Conservation (phyloP, 2,329 filamentous ascomycete genomes). For the Ustulina deusta region DNA sequence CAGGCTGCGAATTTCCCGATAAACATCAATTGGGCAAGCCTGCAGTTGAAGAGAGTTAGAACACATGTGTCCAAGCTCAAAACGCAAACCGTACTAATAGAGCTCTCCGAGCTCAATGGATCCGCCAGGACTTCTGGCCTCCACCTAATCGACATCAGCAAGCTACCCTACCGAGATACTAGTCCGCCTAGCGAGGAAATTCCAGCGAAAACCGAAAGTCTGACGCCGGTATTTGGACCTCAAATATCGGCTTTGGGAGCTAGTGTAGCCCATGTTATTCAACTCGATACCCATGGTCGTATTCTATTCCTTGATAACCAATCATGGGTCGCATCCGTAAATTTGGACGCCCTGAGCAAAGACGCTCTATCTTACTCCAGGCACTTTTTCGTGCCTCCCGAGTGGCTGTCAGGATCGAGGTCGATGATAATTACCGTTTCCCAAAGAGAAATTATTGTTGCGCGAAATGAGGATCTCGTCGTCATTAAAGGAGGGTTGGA, state of each 20-base stretch:
- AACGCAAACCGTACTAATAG: constrained; percentile 8
- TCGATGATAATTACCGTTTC: background rate
- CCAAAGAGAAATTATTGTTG: constrained; percentile 2
- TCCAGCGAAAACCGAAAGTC: background rate
- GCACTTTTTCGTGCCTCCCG: constrained; percentile 17
- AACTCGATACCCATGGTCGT: background rate
- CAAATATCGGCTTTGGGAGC: constrained; percentile 6
- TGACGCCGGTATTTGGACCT: background rate
- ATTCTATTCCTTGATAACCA: constrained; percentile 6
- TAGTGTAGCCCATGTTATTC: constrained; percentile 12
- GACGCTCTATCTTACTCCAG: background rate
- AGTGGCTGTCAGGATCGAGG: constrained; percentile 10
- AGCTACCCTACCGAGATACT: background rate
- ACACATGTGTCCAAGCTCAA: constrained; percentile 15
- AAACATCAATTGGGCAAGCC: background rate
- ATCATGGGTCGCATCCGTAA: constrained; percentile 2
- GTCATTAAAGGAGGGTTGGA: constrained; percentile 7
- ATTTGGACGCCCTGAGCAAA: background rate
- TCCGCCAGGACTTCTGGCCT: constrained; percentile 6
- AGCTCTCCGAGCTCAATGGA: constrained; percentile 15
- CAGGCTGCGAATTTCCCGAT: background rate
- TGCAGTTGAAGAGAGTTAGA: background rate
- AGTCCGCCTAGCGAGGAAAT: background rate
- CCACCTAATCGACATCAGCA: constrained; percentile 4
- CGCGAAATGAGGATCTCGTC: constrained; percentile 1